phyloP scores from a whole-genome alignment of 1,139 yeast species.

The Lodderomyces metapsilosis region DNA sequence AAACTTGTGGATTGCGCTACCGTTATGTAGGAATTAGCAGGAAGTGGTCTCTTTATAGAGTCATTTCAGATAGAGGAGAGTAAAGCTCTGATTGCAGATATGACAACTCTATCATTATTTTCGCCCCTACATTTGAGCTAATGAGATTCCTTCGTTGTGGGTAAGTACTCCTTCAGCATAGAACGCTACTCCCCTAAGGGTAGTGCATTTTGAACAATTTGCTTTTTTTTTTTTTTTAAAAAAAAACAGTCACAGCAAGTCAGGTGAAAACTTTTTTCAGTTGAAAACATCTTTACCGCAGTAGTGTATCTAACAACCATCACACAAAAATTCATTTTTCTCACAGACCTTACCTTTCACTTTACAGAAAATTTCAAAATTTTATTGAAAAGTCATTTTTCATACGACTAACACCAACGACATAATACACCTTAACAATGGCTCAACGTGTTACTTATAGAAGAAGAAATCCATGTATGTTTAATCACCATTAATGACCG shows the following conservation, averaged over 20 bases:
- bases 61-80: no score
- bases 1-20: no score
- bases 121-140: no score
- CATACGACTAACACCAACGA: slow-evolving; percentile 1
- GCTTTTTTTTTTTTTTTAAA: no score
- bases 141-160: background rate
- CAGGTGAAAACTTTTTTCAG: slow-evolving; percentile 1
- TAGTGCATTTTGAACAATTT: background rate
- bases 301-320: background rate
- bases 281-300: background rate
- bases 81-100: no score
- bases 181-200: no score
- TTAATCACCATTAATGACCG: slow-evolving; percentile 6
- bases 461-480: slow-evolving; percentile 54
- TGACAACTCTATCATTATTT: no score
- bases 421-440: slow-evolving; percentile 23
- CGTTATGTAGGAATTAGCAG: no score
- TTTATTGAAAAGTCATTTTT: background rate
- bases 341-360: background rate
- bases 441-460: slow-evolving; percentile 56
- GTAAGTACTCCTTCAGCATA: no score
- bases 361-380: slow-evolving; percentile 5
- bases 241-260: slow-evolving; percentile 1
- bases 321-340: background rate
- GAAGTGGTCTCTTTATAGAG: no score